Base-by-base conservation (phyloP, 2,329 filamentous ascomycete genomes). In the Pleoardoris graminearum region DNA sequence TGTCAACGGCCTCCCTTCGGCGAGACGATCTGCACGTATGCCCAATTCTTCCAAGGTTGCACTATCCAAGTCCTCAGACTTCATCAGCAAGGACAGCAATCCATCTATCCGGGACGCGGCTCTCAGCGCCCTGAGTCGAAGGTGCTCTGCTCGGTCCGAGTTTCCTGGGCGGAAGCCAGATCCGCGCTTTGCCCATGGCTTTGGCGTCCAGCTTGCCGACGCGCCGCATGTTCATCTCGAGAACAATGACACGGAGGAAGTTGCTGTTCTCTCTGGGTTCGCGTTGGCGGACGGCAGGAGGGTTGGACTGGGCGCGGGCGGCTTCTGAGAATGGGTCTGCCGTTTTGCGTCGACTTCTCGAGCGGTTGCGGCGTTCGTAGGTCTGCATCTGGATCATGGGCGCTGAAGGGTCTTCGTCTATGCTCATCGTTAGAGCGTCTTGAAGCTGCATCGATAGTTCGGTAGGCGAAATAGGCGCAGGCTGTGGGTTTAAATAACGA, bases 191-290 rank as follows among this genome's bases (percentile, higher is more conserved):
- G 17, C 83, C 82, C 14, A 79, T 76, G 21, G 72, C 72, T 48
- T 81, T 80, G 37, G 81, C 74, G 55, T 83, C 82, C 38, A 87
- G 73, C 71, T 87, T 87, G 50, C 84, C 84, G 54, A 76, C 77
- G 37, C 84, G 79, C 32, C 84, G 79, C 84, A 87, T 87, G 67
- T 86, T 86, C 83, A 86, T 85, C 70, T 87, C 84, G 42, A 86
- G 75, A 10, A 86, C 84, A 14, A 86, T 82, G 58, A 86, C 80
- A 30, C 84, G 80, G 41, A 87, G 70, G 65, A 87, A 87, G 62
- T 86, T 80, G 58, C 80, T 77, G 67, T 87, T 87, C 63, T 87
- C 84, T 45, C 84, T 76, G 23, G 82, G 81, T 62, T 87, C 84
- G n/a, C 84, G 78, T 59, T 83, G 82, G 10, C 83, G 80, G 14